A percentile compares a stretch with the other conserved stretches of the same genome.
Conservation (phyloP, 257 asterid genomes). For the Penstemon newberryi region DNA sequence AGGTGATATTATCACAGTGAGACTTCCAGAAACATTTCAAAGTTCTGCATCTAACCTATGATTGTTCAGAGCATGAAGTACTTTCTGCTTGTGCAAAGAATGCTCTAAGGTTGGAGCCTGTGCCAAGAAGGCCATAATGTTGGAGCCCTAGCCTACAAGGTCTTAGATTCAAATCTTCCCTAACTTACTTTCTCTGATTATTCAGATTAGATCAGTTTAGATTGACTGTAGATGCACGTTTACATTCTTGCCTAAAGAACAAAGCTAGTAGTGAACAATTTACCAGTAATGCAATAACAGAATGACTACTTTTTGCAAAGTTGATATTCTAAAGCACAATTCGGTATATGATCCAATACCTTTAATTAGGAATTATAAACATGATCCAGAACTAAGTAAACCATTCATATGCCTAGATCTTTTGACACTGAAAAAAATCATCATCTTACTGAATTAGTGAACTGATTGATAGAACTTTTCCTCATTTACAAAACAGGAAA, state of each 20-base stretch:
- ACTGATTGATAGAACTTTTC: slow-evolving; percentile 2
- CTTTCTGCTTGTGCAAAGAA: background rate
- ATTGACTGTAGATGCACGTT: background rate
- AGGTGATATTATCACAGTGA: background rate
- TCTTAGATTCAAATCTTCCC: slow-evolving; percentile 1
- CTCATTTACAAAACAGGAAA: slow-evolving; percentile 21
- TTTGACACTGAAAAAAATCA: background rate
- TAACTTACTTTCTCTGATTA: slow-evolving; percentile 6
- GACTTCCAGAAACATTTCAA: slow-evolving; percentile 11
- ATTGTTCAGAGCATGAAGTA: background rate
- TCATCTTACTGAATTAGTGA: background rate
- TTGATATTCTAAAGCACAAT: background rate
- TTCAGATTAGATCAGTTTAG: background rate
- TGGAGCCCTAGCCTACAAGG: too few relatives aligned
- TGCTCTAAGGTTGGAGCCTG: too few relatives aligned
- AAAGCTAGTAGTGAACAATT: background rate
- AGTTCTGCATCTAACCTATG: slow-evolving; percentile 10
- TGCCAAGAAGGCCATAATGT: too few relatives aligned
- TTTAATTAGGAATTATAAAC: slow-evolving; percentile 1
- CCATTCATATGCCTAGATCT: background rate
- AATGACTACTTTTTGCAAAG: background rate
- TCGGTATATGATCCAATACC: background rate
- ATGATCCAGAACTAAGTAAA: background rate
- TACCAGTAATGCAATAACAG: background rate
- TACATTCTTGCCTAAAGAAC: background rate